Conservation (phyloP, 2,329 filamentous ascomycete genomes). For the Fusarium sp. region DNA sequence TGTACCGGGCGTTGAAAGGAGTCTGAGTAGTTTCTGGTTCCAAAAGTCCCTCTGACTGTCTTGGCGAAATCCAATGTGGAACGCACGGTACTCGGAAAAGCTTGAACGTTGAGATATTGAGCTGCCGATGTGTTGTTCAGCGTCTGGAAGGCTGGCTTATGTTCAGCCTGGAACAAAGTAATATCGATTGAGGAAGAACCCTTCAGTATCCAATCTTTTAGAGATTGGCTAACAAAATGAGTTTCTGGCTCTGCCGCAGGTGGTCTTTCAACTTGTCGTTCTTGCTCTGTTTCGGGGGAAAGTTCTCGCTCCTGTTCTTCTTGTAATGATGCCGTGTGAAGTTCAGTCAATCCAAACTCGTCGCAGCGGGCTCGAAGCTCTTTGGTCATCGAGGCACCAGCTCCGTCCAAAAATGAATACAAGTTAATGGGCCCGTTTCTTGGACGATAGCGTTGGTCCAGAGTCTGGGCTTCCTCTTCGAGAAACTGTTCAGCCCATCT, state of each 20-base stretch:
- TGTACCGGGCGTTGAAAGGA: slow-evolving; percentile 44
- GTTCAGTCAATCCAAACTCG: slow-evolving; percentile 28
- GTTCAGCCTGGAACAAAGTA: slow-evolving; percentile 9
- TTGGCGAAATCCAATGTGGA: slow-evolving; percentile 40
- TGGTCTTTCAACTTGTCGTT: slow-evolving; percentile 67
- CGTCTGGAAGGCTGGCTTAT: slow-evolving; percentile 36
- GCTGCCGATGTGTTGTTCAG: slow-evolving; percentile 39
- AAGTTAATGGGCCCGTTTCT: not conserved
- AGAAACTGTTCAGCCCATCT: slow-evolving; percentile 58
- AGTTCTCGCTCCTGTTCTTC: slow-evolving; percentile 80
- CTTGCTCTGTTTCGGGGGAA: slow-evolving; percentile 71
- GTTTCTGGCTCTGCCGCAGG: slow-evolving; percentile 46
- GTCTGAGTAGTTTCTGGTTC: slow-evolving; percentile 22
- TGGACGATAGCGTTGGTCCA: slow-evolving; percentile 67
- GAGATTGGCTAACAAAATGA: slow-evolving; percentile 59
- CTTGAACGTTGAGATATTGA: slow-evolving; percentile 8
- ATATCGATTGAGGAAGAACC: slow-evolving; percentile 9
- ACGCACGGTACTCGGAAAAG: slow-evolving; percentile 28
- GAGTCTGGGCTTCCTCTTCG: slow-evolving; percentile 65
- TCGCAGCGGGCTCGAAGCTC: slow-evolving; percentile 12
- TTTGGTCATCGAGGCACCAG: not conserved
- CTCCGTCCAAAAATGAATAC: not conserved
- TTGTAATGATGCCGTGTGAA: slow-evolving; percentile 53
- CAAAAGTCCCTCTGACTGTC: slow-evolving; percentile 10
- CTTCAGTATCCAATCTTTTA: slow-evolving; percentile 46